Conservation (phyloP, 2,329 filamentous ascomycete species). For the Lithohypha guttulata region DNA sequence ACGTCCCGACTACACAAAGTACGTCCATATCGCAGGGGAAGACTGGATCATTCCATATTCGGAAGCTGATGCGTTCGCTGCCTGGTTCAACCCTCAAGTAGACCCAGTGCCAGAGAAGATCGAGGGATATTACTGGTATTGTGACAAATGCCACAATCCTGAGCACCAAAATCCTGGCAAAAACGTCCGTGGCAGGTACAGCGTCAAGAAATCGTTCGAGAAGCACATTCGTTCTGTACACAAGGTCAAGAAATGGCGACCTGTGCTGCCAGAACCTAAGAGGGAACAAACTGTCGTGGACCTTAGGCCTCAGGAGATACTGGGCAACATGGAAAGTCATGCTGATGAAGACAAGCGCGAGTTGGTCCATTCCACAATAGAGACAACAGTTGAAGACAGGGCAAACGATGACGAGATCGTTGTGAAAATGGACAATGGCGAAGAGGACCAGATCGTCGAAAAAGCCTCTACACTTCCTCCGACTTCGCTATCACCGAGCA, state of each 20-base stretch:
- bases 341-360: too few species aligned
- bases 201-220: slow-evolving; percentile 1
- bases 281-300: neutral
- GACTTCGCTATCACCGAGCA: neutral
- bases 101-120: slow-evolving; percentile 1
- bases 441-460: too few species aligned
- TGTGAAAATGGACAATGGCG: too few species aligned
- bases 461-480: too few species aligned
- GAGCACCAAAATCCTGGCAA: neutral
- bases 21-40: neutral
- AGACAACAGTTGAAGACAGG: too few species aligned
- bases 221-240: slow-evolving; percentile 1
- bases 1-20: neutral
- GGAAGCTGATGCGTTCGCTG: slow-evolving; percentile 3
- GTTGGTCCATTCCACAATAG: too few species aligned
- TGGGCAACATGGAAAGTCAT: too few species aligned
- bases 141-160: slow-evolving; percentile 2
- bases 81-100: neutral
- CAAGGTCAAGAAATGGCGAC: neutral
- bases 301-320: too few species aligned
- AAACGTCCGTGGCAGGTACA: neutral
- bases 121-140: slow-evolving; percentile 9
- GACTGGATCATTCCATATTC: neutral
- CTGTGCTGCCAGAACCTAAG: slow-evolving; percentile 2
- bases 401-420: too few species aligned